Evolutionary conservation across 2,329 filamentous ascomycete genomes (phyloP).

Genomic region (Diaporthe helianthi): DNA sequence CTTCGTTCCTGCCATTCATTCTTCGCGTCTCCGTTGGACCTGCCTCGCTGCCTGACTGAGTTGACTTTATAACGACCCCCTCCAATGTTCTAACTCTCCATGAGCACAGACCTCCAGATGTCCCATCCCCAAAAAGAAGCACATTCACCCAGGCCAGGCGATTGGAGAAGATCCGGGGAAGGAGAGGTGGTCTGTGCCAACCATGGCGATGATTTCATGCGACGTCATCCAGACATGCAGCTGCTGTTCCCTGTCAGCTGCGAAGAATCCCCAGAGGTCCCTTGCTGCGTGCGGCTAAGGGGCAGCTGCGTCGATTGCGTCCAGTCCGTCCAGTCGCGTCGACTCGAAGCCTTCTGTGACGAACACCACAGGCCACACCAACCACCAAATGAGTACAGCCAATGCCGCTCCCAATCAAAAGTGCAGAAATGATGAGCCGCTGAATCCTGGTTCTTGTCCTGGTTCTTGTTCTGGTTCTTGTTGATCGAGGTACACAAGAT

Average conservation of each 20-base stretch:
- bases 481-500: slow-evolving; percentile 2
- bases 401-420: slow-evolving; percentile 14
- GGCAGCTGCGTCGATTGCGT: not conserved
- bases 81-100: not conserved
- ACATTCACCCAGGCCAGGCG: not conserved
- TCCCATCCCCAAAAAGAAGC: not conserved
- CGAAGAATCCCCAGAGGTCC: not conserved
- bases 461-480: not conserved
- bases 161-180: slow-evolving; percentile 24
- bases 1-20: not conserved
- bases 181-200: slow-evolving; percentile 5
- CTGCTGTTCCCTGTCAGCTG: slow-evolving; percentile 16
- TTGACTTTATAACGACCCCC: not conserved
- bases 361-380: slow-evolving; percentile 8
- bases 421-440: not conserved
- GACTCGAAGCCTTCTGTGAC: not conserved
- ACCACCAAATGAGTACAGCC: not conserved
- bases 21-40: slow-evolving; percentile 3
- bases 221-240: slow-evolving; percentile 11
- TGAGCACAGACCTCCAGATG: not conserved
- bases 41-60: not conserved
- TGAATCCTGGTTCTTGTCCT: not conserved
- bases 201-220: slow-evolving; percentile 23
- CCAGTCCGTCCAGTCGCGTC: not conserved
- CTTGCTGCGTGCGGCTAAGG: slow-evolving; percentile 7